Evolutionary conservation across 306 rosid genomes (phyloP).

Genomic region (Vigna radiata): DNA sequence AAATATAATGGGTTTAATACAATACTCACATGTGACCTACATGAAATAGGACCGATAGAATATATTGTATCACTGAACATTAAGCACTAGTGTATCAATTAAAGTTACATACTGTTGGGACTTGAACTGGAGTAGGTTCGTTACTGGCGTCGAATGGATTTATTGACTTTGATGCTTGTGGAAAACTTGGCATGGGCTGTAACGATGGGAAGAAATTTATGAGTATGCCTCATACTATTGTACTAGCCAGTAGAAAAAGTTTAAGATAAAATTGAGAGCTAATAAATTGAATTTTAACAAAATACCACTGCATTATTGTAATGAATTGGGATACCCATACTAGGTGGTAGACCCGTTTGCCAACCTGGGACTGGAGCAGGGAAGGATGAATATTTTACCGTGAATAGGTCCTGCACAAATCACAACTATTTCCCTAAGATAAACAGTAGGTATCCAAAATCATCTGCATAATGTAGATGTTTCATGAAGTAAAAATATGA

Average conservation of each 20-base stretch:
- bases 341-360: constrained; percentile 78
- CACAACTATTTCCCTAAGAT: constrained; percentile 42
- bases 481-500: constrained; percentile 26
- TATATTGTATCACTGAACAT: background rate
- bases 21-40: constrained; percentile 28
- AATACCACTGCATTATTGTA: constrained; percentile 70
- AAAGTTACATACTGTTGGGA: constrained; percentile 62
- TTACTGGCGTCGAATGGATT: constrained; percentile 84
- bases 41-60: constrained; percentile 32
- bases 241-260: constrained; percentile 35
- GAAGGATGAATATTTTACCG: constrained; percentile 60
- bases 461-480: constrained; percentile 3
- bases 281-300: constrained; percentile 41
- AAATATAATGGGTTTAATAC: constrained; percentile 21
- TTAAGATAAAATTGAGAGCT: constrained; percentile 38
- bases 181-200: constrained; percentile 70
- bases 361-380: constrained; percentile 75
- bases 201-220: constrained; percentile 47
- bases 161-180: constrained; percentile 64
- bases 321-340: constrained; percentile 68
- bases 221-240: constrained; percentile 18
- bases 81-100: constrained; percentile 17
- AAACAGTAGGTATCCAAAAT: constrained; percentile 39
- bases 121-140: constrained; percentile 62
- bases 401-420: constrained; percentile 75